Percentiles rank a stretch among this genome's conserved stretches.
Evolutionary conservation across 1,284 basidiomycete genomes (phyloP).

Genomic region (Rhodotorula sp.): DNA sequence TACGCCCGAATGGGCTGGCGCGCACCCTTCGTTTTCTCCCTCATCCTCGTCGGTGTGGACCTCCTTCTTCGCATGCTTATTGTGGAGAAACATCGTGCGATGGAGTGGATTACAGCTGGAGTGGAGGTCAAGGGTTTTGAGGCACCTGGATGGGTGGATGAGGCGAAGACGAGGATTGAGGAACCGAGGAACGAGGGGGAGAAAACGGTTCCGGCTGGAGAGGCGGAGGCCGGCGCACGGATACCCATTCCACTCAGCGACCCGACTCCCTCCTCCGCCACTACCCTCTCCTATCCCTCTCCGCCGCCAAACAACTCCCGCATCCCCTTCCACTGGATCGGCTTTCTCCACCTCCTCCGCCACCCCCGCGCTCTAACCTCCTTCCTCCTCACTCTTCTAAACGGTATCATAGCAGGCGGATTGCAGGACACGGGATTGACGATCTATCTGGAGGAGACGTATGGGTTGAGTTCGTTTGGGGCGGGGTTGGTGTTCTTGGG

Average conservation of each 20-base stretch:
- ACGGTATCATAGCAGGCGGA: slow-evolving; percentile 37
- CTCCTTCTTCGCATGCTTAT: slow-evolving; percentile 39
- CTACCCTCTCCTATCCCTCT: background rate
- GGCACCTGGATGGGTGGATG: slow-evolving; percentile 28
- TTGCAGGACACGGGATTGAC: slow-evolving; percentile 32
- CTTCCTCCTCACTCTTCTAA: slow-evolving; percentile 17
- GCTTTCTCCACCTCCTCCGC: slow-evolving; percentile 5
- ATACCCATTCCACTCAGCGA: background rate
- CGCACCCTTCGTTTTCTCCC: slow-evolving; percentile 44
- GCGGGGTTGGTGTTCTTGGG: slow-evolving; percentile 44
- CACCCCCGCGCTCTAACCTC: slow-evolving; percentile 24
- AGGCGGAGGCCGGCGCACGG: no score
- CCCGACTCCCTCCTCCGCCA: no score
- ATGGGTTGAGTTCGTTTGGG: slow-evolving; percentile 34
- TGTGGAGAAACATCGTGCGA: slow-evolving; percentile 41
- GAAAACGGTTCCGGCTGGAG: no score
- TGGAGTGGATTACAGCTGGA: slow-evolving; percentile 27
- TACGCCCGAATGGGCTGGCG: slow-evolving; percentile 42
- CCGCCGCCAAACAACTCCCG: background rate
- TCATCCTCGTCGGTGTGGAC: slow-evolving; percentile 39
- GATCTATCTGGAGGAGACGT: slow-evolving; percentile 28
- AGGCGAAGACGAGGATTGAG: background rate
- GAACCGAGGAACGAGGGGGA: background rate
- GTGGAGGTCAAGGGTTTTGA: slow-evolving; percentile 31
- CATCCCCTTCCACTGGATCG: slow-evolving; percentile 7